Base-by-base conservation (phyloP, 1,284 basidiomycete genomes). In the Lignosus rhinocerotis region DNA sequence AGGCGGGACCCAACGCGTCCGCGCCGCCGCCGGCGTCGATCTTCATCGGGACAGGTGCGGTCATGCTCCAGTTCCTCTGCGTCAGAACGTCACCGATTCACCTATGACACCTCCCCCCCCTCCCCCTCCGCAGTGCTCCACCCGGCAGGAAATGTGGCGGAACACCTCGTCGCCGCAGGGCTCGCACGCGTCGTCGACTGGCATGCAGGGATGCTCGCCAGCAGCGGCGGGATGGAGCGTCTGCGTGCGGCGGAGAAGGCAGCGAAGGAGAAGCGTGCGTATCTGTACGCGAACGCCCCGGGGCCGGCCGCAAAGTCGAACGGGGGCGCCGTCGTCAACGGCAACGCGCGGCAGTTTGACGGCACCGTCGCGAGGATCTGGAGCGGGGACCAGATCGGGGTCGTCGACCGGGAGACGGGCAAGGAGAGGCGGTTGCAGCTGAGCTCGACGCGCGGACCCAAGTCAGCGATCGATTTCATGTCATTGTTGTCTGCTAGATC, bases 151-250 rank as follows among this genome's bases (percentile, higher is more conserved):
- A 96, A 98, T 74, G 92, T 99, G 51, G 94, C 95, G 16, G 93
- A 96, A 68, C 88, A 92, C 74, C 80, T 99, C 47, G 86, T 95
- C 17, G 84, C 83, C 3, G 86, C 86, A 46, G 95, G 96, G 50
- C 80, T 98, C 3, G 96, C 96, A 11, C 90, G 94, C 59, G 85
- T 97, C 53, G 91, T 98, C 59, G 96, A 97, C 72, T 98, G 96
- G 96, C 96, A 99, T 73, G 95, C 95, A 12, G 96, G 96, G 34
- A 92, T 98, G 82, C 85, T 99, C 42, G 85, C 92, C 2, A 82
- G 81, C 59, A 79, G 81, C 60, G 90, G 92, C 33, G 87, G 86
- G 14, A 94, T 96, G 85, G 93, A 96, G 69, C 85, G 85, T 41
- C 81, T 97, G 32, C 87, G 96, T 43, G 84, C 87, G 2, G 92